phyloP scores from a whole-genome alignment of 257 asterid species.

The Ligustrum vulgare region DNA sequence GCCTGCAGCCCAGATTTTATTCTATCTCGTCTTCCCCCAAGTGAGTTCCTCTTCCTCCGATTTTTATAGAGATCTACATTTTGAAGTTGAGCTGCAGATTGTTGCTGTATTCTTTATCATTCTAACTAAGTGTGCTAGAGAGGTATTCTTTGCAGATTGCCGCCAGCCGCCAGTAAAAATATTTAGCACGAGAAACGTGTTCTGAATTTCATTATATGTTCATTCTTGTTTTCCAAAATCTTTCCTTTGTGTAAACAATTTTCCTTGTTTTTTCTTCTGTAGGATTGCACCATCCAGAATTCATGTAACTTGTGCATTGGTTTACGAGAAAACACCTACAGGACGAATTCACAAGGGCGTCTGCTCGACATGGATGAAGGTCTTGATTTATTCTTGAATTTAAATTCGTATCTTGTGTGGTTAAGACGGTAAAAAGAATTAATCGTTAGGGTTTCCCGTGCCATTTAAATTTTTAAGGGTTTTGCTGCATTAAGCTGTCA shows the following conservation, averaged over 20 bases:
- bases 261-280: slow-evolving; percentile 21
- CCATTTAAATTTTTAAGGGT: background rate
- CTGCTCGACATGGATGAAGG: slow-evolving; percentile 99
- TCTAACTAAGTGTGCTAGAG: background rate
- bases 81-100: background rate
- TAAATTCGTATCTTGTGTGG: slow-evolving; percentile 10
- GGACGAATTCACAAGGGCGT: slow-evolving; percentile 93
- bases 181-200: no score
- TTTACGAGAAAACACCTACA: slow-evolving; percentile 72
- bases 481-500: background rate
- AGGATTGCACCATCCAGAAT: slow-evolving; percentile 78
- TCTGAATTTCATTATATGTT: background rate
- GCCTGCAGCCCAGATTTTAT: slow-evolving; percentile 86
- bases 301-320: slow-evolving; percentile 92
- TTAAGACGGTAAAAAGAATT: slow-evolving; percentile 3
- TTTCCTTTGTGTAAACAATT: background rate
- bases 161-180: no score
- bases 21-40: slow-evolving; percentile 94
- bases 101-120: background rate
- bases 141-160: slow-evolving; percentile 11
- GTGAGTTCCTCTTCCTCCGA: slow-evolving; percentile 35
- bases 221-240: background rate
- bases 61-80: slow-evolving; percentile 12
- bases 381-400: slow-evolving; percentile 26
- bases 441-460: background rate